Evolutionary conservation across 176 grass and related monocot genomes (phyloP), one percentile per base, ranked within the genome.

Genomic region (Coix lacrymajobi): DNA sequence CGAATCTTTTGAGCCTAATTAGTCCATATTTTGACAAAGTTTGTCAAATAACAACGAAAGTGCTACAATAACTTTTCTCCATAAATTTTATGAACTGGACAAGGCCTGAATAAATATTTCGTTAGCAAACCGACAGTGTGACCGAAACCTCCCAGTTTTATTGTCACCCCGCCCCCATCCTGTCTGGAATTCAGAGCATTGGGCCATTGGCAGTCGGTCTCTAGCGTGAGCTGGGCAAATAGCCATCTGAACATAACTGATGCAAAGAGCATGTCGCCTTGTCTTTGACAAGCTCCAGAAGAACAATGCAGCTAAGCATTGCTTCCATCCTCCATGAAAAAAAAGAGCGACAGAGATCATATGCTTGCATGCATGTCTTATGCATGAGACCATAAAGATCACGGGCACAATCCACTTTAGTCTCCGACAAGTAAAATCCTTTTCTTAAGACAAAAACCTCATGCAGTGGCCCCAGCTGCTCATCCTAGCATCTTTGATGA

Each of bases 331-430:
- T 58, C 49, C 11, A 22, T 25, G 4, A 13, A 32, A 7, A 22
- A 12, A 65, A 22, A 26, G 22, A 52, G 16, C 31, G 22, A 66
- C n/a, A 20, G 4, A 49, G 11, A 37, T 16, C 60, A 33, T 45
- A 79, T 43, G 77, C 40, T 40, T 40, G 79, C 45, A 36, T 68
- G 62, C 33, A 16, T 61, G 57, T 20, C 25, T 26, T 60, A 11
- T 51, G 77, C 62, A 56, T 20, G 79, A 19, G 65, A 41, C 65
- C 61, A 56, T 11, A 84, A 67, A 76, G 43, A 66, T 76, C 37
- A 67, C 1, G 24, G 84, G 83, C 83, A 86, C 74, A 86, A 90
- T 48, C 45, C 66, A 33, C 79, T 83, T 90, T 90, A 62, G 60
- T 34, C 61, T 29, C 88, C 75, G 68, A 73, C 84, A 90, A 87